Base-by-base conservation (phyloP, 139 green algal genomes). In the Asterochloris sp. region DNA sequence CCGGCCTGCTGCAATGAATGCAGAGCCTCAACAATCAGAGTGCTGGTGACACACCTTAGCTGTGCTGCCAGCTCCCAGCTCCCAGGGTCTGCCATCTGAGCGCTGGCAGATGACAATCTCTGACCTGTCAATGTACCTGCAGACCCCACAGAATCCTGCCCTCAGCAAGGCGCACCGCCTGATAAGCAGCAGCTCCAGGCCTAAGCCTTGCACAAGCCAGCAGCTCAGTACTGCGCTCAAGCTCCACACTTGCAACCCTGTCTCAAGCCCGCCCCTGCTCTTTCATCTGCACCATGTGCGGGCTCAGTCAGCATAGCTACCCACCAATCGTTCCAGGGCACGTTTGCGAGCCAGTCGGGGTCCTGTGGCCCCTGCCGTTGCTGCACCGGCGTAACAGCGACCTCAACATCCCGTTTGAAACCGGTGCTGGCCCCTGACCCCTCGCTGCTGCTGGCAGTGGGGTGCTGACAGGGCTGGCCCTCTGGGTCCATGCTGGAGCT, bases 51-150 rank as follows among this genome's bases (percentile, higher is more conserved):
- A 16, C n/a, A 86, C 83, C 71, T 78, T 83, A 13, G 82, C 87
- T 28, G 85, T 87, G 0, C 83, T 83, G 19, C 87, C 87, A 26
- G 74, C 69, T 71, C 87, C 87, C 73, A 91, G 83, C 83, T 83
- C 61, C 85, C 85, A 89, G 1, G 86, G 73, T 0, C 29, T 61
- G 63, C 87, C 87, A 61, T 89, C 83, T 12, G 85, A 81, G 0
- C 85, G 80, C 24, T 62, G 62, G 38, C 62, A 69, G 60, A 85
- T 79, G 0, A 21, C 26, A 17, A 85, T 69, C 29, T 85, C 75
- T 24, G 68, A 15, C 26, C 71, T 74, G 69, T 81, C 74, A 38
- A 85, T 85, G 38, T 85, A 47, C 78, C 78, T 54, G 38, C 38
- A 54, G 38, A 54, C 38, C 38, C 38, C 38, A 54, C 38, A 54